Base-by-base conservation (phyloP, 805 yeast genomes). In the Candida boleticola region DNA sequence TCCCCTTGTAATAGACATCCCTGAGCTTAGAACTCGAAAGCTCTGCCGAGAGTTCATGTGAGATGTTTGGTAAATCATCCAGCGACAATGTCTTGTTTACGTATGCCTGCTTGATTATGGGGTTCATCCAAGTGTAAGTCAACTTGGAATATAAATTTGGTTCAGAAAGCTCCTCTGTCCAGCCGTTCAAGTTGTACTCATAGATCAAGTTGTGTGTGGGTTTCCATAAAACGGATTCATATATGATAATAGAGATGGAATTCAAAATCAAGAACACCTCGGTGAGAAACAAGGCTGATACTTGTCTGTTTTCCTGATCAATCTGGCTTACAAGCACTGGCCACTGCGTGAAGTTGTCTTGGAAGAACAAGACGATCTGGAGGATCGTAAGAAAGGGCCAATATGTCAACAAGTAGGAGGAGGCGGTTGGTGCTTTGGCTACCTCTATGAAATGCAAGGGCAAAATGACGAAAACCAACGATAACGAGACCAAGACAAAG, bases 71-170 rank as follows among this genome's bases (percentile, higher is more conserved):
- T 29, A 64, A 51, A 40, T 64, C 66, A 3, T 43, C 36, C 16
- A 65, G 66, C 7, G 59, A 56, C 3, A 76, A 53, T 26, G 68
- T 64, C 36, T 67, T 68, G 26, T 64, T 62, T 13, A 53, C 48
- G 39, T 65, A 70, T 0, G 75, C 66, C 41, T 67, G 67, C 13
- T 52, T 45, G 21, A 76, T 70, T 41, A 76, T 50, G 3, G 62
- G 59, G 47, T 73, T 74, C 75, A 76, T 68, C 77, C 79, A 74
- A 17, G 66, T 65, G 44, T 68, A 76, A 0, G 78, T 66, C 23
- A 72, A 48, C 31, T 60, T 55, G 11, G 71, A 68, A 32, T 71
- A 52, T n/a, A 69, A 36, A 20, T 63, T 66, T 5, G 70, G 66
- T 18, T 40, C 41, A 7, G 37, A 31, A n/a, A 56, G 44, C n/a